Percentiles rank a stretch among this genome's conserved stretches.
Conservation (phyloP, 2,329 filamentous ascomycete species). For the Chaetomium sp. region DNA sequence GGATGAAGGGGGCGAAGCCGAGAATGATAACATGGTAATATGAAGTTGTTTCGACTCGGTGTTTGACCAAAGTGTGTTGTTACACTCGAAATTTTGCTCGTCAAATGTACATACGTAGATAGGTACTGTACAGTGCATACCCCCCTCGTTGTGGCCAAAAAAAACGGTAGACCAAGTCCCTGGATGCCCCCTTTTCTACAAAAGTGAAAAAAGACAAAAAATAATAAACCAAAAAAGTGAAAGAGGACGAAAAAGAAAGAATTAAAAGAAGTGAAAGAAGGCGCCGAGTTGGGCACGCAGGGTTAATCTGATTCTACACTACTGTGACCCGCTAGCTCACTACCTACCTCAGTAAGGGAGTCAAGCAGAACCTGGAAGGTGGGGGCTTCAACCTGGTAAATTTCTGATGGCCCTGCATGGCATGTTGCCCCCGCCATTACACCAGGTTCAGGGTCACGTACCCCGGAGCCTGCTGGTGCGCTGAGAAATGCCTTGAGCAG, state of each 20-base stretch:
- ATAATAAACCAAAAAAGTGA: not conserved
- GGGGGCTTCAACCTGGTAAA: no score
- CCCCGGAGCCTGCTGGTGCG: no score
- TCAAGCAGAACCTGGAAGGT: not conserved
- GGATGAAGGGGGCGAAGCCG: slow-evolving; percentile 26
- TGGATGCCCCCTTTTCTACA: not conserved
- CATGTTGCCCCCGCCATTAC: no score
- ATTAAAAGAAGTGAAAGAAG: not conserved
- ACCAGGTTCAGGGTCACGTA: no score
- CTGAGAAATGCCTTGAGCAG: no score
- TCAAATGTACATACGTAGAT: no score
- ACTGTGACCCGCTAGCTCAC: no score
- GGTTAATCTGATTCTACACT: no score
- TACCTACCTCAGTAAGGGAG: not conserved
- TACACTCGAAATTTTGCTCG: no score
- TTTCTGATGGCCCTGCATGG: no score
- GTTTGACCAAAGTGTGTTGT: no score
- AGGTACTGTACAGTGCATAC: no score
- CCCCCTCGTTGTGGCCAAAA: not conserved
- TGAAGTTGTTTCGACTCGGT: slow-evolving; percentile 13
- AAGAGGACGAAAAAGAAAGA: not conserved
- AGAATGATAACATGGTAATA: slow-evolving; percentile 23
- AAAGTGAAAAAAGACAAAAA: not conserved
- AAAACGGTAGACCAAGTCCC: not conserved
- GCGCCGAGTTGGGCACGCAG: not conserved